phyloP scores from a whole-genome alignment of 2,329 filamentous ascomycete genomes.

The Pestalotiopsis sp. region DNA sequence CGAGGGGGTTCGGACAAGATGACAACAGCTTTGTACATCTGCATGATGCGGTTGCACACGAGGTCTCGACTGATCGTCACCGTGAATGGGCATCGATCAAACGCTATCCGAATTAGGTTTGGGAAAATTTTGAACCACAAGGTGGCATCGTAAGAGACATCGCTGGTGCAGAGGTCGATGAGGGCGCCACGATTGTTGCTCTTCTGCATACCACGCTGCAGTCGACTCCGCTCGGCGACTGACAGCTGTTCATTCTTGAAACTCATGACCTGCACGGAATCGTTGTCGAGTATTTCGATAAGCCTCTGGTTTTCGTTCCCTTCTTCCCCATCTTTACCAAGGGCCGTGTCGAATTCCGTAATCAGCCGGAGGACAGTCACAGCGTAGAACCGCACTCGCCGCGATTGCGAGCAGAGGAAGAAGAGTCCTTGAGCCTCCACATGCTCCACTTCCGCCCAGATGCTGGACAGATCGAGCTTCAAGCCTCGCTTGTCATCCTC shows the following conservation, averaged over 20 bases:
- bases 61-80: constrained; percentile 89
- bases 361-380: constrained; percentile 91
- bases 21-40: constrained; percentile 88
- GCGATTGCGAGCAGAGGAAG: constrained; percentile 94
- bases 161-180: constrained; percentile 93
- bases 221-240: constrained; percentile 86
- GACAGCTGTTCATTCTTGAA: constrained; percentile 91
- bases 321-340: constrained; percentile 66
- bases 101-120: constrained; percentile 87
- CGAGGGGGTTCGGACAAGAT: constrained; percentile 74
- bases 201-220: constrained; percentile 87
- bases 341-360: constrained; percentile 87
- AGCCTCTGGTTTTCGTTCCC: constrained; percentile 72
- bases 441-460: constrained; percentile 93
- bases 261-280: constrained; percentile 85
- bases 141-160: constrained; percentile 90
- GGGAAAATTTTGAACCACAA: constrained; percentile 99
- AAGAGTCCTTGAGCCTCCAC: constrained; percentile 96
- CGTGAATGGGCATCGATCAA: constrained; percentile 87
- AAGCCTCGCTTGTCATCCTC: constrained; percentile 70
- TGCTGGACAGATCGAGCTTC: constrained; percentile 82
- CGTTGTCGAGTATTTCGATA: constrained; percentile 89
- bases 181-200: constrained; percentile 83
- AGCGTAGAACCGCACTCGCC: constrained; percentile 84
- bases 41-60: constrained; percentile 86